Evolutionary conservation across 768 basidiomycete genomes (phyloP).

Genomic region (Boletus vinaceobasis): DNA sequence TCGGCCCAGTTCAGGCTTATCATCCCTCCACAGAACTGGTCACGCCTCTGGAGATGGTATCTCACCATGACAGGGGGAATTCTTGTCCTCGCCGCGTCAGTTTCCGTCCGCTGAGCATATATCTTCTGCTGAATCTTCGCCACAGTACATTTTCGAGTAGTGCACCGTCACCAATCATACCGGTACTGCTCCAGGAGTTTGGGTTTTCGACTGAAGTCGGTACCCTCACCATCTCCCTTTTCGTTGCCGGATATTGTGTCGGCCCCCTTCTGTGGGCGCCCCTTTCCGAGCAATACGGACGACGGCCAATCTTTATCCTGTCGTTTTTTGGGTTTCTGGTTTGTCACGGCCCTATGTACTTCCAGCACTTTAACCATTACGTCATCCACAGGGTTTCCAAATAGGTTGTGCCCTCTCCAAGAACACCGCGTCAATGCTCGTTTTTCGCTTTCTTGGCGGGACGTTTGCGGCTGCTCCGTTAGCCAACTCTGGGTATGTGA

Average conservation of each 20-base stretch:
- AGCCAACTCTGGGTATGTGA: constrained; percentile 59
- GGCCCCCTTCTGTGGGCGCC: constrained; percentile 63
- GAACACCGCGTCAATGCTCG: constrained; percentile 60
- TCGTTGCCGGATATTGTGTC: constrained; percentile 65
- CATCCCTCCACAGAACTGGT: constrained; percentile 45
- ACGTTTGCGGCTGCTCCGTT: constrained; percentile 66
- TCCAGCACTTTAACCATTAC: not conserved
- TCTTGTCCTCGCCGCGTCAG: constrained; percentile 55
- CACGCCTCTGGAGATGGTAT: constrained; percentile 44
- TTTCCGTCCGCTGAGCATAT: not conserved
- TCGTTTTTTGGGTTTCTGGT: constrained; percentile 57
- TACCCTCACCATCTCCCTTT: constrained; percentile 56
- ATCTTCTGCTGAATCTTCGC: not conserved
- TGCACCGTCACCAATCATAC: constrained; percentile 50
- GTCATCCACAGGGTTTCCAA: constrained; percentile 48
- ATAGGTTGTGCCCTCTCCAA: constrained; percentile 58
- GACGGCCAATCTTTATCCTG: constrained; percentile 54
- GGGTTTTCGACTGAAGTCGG: constrained; percentile 49
- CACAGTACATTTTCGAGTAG: constrained; percentile 61
- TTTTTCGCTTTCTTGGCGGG: constrained; percentile 71
- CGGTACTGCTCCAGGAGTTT: constrained; percentile 44
- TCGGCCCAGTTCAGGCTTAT: not conserved
- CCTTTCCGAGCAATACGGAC: constrained; percentile 52
- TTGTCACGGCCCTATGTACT: constrained; percentile 12
- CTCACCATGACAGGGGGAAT: constrained; percentile 47